Conservation (phyloP, 106 monocot genomes). For the Dendrobium chrysotoxum region DNA sequence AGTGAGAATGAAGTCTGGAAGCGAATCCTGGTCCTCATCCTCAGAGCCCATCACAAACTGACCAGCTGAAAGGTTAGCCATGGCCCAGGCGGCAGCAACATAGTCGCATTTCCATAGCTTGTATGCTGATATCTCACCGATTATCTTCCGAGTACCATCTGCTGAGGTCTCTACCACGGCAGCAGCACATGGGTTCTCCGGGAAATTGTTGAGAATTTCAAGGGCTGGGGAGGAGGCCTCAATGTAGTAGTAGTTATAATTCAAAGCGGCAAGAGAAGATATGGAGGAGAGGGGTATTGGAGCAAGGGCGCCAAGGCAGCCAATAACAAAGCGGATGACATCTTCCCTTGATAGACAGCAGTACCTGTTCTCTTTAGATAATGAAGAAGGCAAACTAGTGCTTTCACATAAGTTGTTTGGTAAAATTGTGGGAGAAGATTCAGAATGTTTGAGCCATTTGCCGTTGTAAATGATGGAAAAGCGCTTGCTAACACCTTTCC, state of each 20-base stretch:
- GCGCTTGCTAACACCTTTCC: conserved; percentile 82
- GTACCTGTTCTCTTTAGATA: conserved; percentile 30
- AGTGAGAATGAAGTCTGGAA: conserved; percentile 14
- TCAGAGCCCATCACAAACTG: conserved; percentile 82
- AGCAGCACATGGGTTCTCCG: conserved; percentile 53
- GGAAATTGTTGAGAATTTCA: conserved; percentile 36
- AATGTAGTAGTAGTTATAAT: conserved; percentile 27
- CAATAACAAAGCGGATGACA: conserved; percentile 73
- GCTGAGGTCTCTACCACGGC: conserved; percentile 61
- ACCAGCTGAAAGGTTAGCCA: conserved; percentile 77
- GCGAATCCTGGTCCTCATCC: conserved; percentile 30
- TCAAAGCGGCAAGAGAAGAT: conserved; percentile 55
- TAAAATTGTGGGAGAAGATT: conserved; percentile 15
- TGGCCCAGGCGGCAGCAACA: conserved; percentile 62
- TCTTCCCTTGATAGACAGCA: conserved; percentile 93
- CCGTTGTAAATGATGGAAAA: conserved; percentile 85
- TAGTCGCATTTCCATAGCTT: conserved; percentile 94
- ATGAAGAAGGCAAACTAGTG: conserved; percentile 16
- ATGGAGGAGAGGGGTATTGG: conserved; percentile 76
- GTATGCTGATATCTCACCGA: conserved; percentile 88
- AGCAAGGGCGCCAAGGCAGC: conserved; percentile 84
- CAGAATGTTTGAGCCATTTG: conserved; percentile 76
- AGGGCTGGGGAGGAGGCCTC: conserved; percentile 61
- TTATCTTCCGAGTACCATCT: conserved; percentile 61
- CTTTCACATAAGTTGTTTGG: background rate